Conservation (phyloP, 306 rosid genomes). For the Medicago lupulina region DNA sequence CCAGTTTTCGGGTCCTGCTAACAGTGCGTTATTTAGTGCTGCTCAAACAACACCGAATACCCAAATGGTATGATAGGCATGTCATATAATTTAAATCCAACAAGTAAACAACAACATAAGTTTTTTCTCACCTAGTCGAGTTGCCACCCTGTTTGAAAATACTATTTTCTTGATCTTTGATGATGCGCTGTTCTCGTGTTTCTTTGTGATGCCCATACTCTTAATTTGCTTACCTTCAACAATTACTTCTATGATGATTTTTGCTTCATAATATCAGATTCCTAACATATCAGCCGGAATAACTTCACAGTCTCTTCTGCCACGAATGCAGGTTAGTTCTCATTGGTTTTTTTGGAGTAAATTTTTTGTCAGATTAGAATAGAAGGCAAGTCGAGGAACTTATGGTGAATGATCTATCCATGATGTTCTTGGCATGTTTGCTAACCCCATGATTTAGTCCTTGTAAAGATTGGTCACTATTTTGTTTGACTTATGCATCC, state of each 20-base stretch:
- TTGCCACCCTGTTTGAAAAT: constrained; percentile 36
- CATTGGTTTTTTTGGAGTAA: constrained; percentile 27
- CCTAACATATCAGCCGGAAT: constrained; percentile 83
- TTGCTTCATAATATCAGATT: constrained; percentile 59
- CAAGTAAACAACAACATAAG: neutral
- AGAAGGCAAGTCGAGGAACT: constrained; percentile 16
- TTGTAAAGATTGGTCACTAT: constrained; percentile 18
- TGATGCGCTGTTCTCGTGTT: neutral
- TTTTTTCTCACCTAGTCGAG: neutral
- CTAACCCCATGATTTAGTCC: constrained; percentile 14
- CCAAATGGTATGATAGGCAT: constrained; percentile 71
- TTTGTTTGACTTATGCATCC: constrained; percentile 23
- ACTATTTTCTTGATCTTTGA: constrained; percentile 17
- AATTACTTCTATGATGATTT: constrained; percentile 31
- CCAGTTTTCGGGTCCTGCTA: constrained; percentile 84
- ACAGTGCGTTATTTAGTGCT: constrained; percentile 79
- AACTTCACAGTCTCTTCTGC: constrained; percentile 73
- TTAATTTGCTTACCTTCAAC: constrained; percentile 29
- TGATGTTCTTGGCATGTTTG: constrained; percentile 24
- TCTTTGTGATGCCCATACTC: constrained; percentile 32
- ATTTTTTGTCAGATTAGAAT: neutral
- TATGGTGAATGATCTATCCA: constrained; percentile 1
- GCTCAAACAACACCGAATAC: constrained; percentile 85
- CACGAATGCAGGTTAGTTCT: constrained; percentile 78
- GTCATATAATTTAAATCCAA: constrained; percentile 25